Percentiles rank a stretch among this genome's conserved stretches.
phyloP scores from a whole-genome alignment of 495 filamentous ascomycete species.

The Emericellopsis terricola region DNA sequence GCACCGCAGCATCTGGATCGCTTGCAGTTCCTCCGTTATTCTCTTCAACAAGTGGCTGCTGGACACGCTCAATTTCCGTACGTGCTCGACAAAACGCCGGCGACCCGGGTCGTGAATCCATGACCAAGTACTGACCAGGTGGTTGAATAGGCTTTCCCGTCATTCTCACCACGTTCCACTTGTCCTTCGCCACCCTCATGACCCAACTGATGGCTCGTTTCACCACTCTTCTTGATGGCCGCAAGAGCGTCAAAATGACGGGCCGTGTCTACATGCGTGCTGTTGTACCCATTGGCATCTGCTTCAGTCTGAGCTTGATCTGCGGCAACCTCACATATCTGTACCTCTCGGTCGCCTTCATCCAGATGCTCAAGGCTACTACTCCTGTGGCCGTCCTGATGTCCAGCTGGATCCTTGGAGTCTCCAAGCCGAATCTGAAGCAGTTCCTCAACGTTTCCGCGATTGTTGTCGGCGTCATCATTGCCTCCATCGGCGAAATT shows the following conservation, averaged over 20 bases:
- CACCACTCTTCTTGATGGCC: conserved; percentile 70
- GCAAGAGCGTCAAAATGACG: conserved; percentile 87
- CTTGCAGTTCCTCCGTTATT: conserved; percentile 80
- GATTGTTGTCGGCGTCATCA: conserved; percentile 78
- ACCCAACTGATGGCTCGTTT: conserved; percentile 78
- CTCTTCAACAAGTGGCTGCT: conserved; percentile 99
- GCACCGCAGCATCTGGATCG: conserved; percentile 62
- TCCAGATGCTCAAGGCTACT: conserved; percentile 97
- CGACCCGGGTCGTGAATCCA: no score
- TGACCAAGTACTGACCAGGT: no score
- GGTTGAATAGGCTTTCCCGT: conserved; percentile 36
- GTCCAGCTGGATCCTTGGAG: conserved; percentile 65
- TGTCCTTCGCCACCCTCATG: conserved; percentile 75
- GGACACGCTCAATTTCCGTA: conserved; percentile 65
- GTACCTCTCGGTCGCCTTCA: conserved; percentile 84
- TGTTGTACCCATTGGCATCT: conserved; percentile 82
- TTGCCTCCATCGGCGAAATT: conserved; percentile 86
- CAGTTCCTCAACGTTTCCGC: conserved; percentile 70
- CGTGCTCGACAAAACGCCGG: no score
- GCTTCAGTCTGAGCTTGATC: conserved; percentile 88
- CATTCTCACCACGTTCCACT: conserved; percentile 85
- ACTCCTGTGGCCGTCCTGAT: conserved; percentile 80
- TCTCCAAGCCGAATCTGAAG: conserved; percentile 59
- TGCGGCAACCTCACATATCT: conserved; percentile 88
- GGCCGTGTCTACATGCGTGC: conserved; percentile 76